Base-by-base conservation (phyloP, 345 rosid genomes). In the Dipteronia sinensis region DNA sequence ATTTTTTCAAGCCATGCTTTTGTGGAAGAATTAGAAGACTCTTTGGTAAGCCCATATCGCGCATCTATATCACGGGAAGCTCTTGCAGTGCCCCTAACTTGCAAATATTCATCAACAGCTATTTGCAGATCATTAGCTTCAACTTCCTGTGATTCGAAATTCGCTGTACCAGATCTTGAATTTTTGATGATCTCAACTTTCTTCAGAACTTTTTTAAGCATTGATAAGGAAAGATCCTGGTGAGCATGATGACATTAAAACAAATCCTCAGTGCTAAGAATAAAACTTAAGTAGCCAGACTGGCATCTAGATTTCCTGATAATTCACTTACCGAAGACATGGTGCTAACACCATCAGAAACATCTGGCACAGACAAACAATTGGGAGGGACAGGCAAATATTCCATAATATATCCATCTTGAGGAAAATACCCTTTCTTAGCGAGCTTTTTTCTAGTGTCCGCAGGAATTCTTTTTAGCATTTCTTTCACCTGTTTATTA, bases 1-100 rank as follows among this genome's bases (percentile, higher is more conserved):
- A 96, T 96, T 76, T 96, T 96, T 76, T 96, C 98, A 25, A 89
- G 80, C 99, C 99, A 96, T 1, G 95, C 97, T 56, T 94, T 96
- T 31, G 98, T 89, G 40, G 98, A 85, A 10, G 97, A 90, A 58
- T 72, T 86, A 68, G 77, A 69, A 7, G 88, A 79, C 65, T 90
- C 90, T 79, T 88, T 89, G 23, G 75, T 82, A 23, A 91, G 70
- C 65, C 97, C 97, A 70, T 74, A 90, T 46, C 92, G 85, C 68
- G 85, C 65, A 56, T 88, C 97, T 4, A 87, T 88, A 71, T 87
- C 91, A 17, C 93, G 88, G 27, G 97, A 72, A 20, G 91, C 82
- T 78, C 87, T 95, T 12, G 90, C 83, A 77, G 98, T 89, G 29
- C 98, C 98, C 88, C 99, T 86, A 67, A 92, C 90, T 81, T 80